phyloP scores from a whole-genome alignment of 192 early-diverging fungal genomes.

The Backusella luteola region DNA sequence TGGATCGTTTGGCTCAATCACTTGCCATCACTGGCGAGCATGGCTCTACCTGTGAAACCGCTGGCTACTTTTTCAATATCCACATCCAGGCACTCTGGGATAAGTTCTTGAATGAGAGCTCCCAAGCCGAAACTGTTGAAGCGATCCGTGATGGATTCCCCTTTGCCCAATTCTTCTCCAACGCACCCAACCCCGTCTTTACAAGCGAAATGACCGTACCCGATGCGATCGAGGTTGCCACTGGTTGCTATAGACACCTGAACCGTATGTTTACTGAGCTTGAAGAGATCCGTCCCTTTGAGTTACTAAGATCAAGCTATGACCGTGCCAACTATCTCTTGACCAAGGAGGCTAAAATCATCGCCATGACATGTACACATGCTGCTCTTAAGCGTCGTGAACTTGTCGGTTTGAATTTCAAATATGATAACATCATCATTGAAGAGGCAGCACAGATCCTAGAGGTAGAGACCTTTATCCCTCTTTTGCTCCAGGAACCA shows the following conservation, averaged over 20 bases:
- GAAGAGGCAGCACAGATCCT: conserved; percentile 96
- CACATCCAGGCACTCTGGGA: conserved; percentile 81
- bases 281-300: conserved; percentile 92
- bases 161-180: conserved; percentile 75
- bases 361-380: conserved; percentile 98
- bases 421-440: conserved; percentile 94
- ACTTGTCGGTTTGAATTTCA: conserved; percentile 85
- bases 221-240: conserved; percentile 57
- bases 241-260: conserved; percentile 84
- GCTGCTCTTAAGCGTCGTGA: conserved; percentile 87
- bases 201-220: conserved; percentile 44
- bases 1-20: conserved; percentile 74
- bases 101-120: conserved; percentile 46
- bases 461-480: conserved; percentile 94
- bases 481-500: conserved; percentile 79
- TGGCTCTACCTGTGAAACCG: conserved; percentile 90
- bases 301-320: conserved; percentile 73
- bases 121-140: conserved; percentile 29
- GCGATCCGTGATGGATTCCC: conserved; percentile 67
- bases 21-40: conserved; percentile 81
- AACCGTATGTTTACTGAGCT: conserved; percentile 81
- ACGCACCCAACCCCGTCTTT: conserved; percentile 72
- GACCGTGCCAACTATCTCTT: conserved; percentile 91
- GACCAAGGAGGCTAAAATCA: conserved; percentile 93
- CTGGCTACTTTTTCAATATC: conserved; percentile 82